phyloP scores from a whole-genome alignment of 495 filamentous ascomycete genomes.

The Lophiostoma macrostomum region DNA sequence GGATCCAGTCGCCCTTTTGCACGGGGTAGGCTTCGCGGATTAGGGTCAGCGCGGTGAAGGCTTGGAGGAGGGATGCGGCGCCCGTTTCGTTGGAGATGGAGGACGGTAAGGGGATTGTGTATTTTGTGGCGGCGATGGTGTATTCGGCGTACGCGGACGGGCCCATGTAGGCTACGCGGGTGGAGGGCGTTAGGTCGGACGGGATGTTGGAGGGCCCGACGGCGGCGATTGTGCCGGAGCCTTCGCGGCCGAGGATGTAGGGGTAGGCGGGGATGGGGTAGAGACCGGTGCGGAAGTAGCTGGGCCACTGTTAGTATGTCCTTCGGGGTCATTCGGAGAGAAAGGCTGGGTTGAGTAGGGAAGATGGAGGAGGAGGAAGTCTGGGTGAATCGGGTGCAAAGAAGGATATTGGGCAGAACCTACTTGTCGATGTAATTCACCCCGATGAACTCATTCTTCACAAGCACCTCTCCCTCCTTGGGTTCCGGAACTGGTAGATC shows the following conservation, averaged over 20 bases:
- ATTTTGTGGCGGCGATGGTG: slow-evolving; percentile 56
- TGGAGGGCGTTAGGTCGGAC: slow-evolving; percentile 29
- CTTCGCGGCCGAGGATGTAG: slow-evolving; percentile 81
- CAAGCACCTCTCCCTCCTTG: slow-evolving; percentile 68
- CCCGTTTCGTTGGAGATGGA: slow-evolving; percentile 59
- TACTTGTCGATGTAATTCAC: slow-evolving; percentile 84
- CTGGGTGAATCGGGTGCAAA: slow-evolving; percentile 4
- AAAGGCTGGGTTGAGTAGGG: background rate
- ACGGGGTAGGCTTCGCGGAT: slow-evolving; percentile 74
- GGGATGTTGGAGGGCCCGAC: slow-evolving; percentile 44
- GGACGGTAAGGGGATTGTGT: slow-evolving; percentile 63
- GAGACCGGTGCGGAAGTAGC: slow-evolving; percentile 88
- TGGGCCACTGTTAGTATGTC: slow-evolving; percentile 35
- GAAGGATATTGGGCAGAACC: background rate
- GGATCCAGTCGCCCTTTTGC: slow-evolving; percentile 73
- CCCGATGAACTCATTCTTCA: slow-evolving; percentile 82
- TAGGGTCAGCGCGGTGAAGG: slow-evolving; percentile 80
- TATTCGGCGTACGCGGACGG: slow-evolving; percentile 73
- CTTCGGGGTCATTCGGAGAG: no score
- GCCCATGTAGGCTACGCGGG: slow-evolving; percentile 45
- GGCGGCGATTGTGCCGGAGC: slow-evolving; percentile 59
- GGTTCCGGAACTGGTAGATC: slow-evolving; percentile 73
- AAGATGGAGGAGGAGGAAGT: no score
- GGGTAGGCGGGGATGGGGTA: slow-evolving; percentile 71
- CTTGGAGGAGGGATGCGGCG: slow-evolving; percentile 73